Evolutionary conservation across 2,329 filamentous ascomycete genomes (phyloP).

Genomic region (Cladosporium sp.): DNA sequence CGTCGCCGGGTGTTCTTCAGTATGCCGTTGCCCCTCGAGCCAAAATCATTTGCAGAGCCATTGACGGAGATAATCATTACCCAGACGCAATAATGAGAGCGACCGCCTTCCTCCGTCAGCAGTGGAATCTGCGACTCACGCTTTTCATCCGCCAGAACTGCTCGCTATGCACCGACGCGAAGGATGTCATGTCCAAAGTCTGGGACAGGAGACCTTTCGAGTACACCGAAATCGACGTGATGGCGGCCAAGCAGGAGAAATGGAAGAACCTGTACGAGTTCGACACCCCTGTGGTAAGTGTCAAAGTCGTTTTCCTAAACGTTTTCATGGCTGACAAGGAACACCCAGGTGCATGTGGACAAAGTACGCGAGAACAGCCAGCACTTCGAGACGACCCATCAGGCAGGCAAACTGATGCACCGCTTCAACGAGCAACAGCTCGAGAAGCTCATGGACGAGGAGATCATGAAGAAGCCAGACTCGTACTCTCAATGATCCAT

Average conservation of each 20-base stretch:
- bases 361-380: constrained; percentile 47
- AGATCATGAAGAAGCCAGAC: constrained; percentile 23
- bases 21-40: too few relatives aligned
- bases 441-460: constrained; percentile 62
- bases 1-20: neutral
- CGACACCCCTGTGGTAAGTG: constrained; percentile 70
- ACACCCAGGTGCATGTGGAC: constrained; percentile 62
- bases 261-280: constrained; percentile 77
- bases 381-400: constrained; percentile 53
- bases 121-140: constrained; percentile 47
- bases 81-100: constrained; percentile 18
- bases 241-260: constrained; percentile 55
- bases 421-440: constrained; percentile 66
- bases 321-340: constrained; percentile 3
- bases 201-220: constrained; percentile 64
- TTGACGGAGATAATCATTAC: too few relatives aligned
- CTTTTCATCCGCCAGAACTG: constrained; percentile 71
- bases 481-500: constrained; percentile 9
- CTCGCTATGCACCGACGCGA: constrained; percentile 66
- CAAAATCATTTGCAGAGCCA: too few relatives aligned
- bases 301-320: too few relatives aligned
- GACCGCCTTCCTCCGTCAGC: constrained; percentile 15
- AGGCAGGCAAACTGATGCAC: constrained; percentile 73
- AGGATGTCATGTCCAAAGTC: constrained; percentile 63
- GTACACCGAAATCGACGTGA: constrained; percentile 66